Evolutionary conservation across 2,329 filamentous ascomycete species (phyloP).

Genomic region (Biscogniauxia mediterranea): DNA sequence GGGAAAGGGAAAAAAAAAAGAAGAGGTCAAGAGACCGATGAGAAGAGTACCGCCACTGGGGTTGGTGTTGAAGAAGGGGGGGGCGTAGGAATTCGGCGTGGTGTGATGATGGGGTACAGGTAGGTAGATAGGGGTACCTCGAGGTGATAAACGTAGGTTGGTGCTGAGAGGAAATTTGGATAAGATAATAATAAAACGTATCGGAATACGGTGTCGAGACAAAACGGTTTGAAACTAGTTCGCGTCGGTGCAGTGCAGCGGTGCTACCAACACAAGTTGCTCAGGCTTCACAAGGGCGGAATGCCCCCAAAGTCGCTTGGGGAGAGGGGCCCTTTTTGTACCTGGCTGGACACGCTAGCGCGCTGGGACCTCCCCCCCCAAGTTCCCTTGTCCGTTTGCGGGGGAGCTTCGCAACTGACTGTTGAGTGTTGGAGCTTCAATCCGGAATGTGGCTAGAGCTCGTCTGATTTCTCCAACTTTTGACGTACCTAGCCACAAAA

Average conservation of each 20-base stretch:
- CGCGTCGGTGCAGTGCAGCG: background rate
- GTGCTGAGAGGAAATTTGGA: background rate
- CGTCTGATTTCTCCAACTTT: background rate
- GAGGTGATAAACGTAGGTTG: background rate
- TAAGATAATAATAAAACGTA: background rate
- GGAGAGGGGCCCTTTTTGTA: background rate
- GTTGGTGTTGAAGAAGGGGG: background rate
- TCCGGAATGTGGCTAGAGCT: background rate
- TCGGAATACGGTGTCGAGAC: background rate
- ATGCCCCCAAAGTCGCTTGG: conserved; percentile 2
- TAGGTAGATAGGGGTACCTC: too few relatives aligned
- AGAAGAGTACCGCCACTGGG: background rate
- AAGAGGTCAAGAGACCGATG: background rate
- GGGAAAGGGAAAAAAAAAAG: background rate
- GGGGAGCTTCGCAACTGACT: background rate
- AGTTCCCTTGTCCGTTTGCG: background rate
- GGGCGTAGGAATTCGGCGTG: background rate
- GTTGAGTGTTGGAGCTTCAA: background rate
- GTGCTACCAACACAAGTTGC: background rate
- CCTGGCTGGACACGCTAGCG: background rate
- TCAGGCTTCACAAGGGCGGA: conserved; percentile 1
- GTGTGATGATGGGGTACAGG: background rate
- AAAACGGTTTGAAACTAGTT: background rate
- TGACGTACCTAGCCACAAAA: background rate
- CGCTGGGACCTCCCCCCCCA: background rate